Percentiles rank a stretch among this genome's conserved stretches.
Conservation (phyloP, 768 basidiomycete species). For the Mycena vitilis region DNA sequence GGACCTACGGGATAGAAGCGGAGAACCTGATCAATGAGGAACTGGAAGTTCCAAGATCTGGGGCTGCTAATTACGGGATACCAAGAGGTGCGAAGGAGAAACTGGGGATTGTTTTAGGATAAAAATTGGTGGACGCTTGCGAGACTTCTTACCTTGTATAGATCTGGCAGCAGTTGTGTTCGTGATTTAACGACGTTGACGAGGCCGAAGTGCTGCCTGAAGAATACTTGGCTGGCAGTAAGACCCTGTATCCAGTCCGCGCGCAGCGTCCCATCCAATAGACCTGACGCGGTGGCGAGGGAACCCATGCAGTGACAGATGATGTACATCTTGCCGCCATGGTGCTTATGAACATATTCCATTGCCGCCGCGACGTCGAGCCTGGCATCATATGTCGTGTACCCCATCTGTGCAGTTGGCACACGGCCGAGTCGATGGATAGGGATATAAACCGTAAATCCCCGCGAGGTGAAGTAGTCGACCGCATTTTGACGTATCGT, state of each 20-base stretch:
- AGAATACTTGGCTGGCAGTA: constrained; percentile 34
- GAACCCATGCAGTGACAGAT: constrained; percentile 32
- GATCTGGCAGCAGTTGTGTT: constrained; percentile 7
- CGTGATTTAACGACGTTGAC: constrained; percentile 31
- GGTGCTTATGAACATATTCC: constrained; percentile 20
- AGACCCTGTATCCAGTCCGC: constrained; percentile 33
- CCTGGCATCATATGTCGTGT: constrained; percentile 34
- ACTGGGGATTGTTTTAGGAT: neutral
- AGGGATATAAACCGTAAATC: constrained; percentile 28
- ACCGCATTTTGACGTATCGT: constrained; percentile 35
- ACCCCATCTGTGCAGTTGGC: constrained; percentile 20
- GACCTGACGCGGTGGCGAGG: constrained; percentile 26
- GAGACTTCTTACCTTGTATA: constrained; percentile 24
- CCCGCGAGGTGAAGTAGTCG: constrained; percentile 33
- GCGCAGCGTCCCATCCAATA: constrained; percentile 35
- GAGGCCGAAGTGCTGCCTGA: constrained; percentile 21
- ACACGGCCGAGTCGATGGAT: constrained; percentile 26
- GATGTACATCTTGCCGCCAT: constrained; percentile 27
- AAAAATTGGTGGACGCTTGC: neutral
- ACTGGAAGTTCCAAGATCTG: constrained; percentile 13
- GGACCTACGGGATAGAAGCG: constrained; percentile 35
- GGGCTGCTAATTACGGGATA: constrained; percentile 21
- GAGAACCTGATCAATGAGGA: constrained; percentile 33
- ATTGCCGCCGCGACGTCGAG: constrained; percentile 35
- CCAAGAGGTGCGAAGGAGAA: constrained; percentile 17